Evolutionary conservation across 2,329 filamentous ascomycete genomes (phyloP).

Genomic region (Chaetomiaceae sp.): DNA sequence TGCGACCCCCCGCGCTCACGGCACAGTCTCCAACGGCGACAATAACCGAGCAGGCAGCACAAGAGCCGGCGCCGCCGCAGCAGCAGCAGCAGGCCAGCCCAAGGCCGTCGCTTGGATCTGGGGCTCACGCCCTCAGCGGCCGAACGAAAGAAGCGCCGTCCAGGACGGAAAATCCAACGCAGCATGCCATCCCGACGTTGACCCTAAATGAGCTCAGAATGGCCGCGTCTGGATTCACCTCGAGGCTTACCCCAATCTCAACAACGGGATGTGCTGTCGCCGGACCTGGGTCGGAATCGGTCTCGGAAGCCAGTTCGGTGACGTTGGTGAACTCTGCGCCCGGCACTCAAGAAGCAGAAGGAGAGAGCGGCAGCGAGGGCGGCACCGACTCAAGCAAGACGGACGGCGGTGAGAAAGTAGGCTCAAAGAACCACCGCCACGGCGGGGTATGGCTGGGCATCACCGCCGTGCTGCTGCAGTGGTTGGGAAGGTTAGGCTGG

Average conservation of each 20-base stretch:
- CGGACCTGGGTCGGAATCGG: not conserved
- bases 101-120: not conserved
- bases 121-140: not conserved
- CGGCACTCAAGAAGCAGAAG: not conserved
- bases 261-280: not conserved
- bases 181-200: not conserved
- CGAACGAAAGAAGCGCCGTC: not conserved
- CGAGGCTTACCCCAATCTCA: not conserved
- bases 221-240: not conserved
- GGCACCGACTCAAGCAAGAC: not conserved
- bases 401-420: not conserved
- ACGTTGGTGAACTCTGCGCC: constrained; percentile 3
- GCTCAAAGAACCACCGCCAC: not conserved
- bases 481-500: not conserved
- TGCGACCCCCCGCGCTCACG: no score
- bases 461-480: not conserved
- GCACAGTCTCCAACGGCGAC: no score
- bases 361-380: not conserved
- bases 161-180: not conserved
- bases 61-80: no score
- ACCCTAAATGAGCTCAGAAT: not conserved
- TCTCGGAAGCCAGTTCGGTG: not conserved
- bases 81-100: not conserved
- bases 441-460: not conserved
- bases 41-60: no score